Evolutionary conservation across 306 rosid species (phyloP).

Genomic region (Rubus idaeus): DNA sequence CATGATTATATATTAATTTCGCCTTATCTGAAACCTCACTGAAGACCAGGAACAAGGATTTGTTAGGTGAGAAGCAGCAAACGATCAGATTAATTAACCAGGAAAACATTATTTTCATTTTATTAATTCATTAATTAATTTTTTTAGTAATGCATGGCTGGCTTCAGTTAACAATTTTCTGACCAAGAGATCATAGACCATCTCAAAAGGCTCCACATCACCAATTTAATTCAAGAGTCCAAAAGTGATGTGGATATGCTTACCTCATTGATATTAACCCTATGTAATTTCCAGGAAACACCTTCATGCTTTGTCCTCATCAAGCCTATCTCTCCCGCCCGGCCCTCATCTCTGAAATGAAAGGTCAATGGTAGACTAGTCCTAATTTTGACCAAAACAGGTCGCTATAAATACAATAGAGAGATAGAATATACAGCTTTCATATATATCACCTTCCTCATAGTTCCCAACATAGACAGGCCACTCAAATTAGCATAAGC

Average conservation of each 20-base stretch:
- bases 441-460: not conserved
- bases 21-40: not conserved
- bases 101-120: not conserved
- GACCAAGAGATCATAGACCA: constrained; percentile 37
- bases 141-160: not conserved
- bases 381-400: constrained; percentile 41
- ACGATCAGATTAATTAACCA: not conserved
- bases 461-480: not conserved
- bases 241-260: constrained; percentile 18
- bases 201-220: constrained; percentile 27
- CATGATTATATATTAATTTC: not conserved
- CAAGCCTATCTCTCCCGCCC: constrained; percentile 16
- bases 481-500: not conserved
- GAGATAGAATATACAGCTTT: not conserved
- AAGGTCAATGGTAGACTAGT: constrained; percentile 44
- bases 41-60: not conserved
- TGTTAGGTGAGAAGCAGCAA: not conserved
- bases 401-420: constrained; percentile 4
- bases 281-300: constrained; percentile 60
- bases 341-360: constrained; percentile 20
- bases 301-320: constrained; percentile 24
- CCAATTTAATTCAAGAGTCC: constrained; percentile 22
- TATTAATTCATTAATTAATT: not conserved
- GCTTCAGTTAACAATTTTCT: constrained; percentile 30
- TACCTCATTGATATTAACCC: constrained; percentile 20